Evolutionary conservation across 1,284 basidiomycete species (phyloP).

Genomic region (Apiotrichum veenhuisii): DNA sequence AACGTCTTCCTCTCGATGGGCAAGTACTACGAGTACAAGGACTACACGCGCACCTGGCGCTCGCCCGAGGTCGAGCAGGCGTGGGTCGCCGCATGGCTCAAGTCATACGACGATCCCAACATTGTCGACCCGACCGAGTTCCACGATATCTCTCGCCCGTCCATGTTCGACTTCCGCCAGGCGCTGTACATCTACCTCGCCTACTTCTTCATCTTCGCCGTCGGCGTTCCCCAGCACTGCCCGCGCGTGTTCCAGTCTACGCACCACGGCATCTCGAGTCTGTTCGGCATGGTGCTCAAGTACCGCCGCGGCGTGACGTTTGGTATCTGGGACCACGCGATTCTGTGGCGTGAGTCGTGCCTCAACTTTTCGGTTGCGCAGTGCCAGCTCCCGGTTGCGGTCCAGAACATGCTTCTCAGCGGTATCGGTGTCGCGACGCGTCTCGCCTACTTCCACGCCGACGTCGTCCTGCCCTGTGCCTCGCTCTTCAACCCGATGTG

Average conservation of each 20-base stretch:
- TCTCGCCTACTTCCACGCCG: conserved; percentile 14
- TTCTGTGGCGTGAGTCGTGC: conserved; percentile 14
- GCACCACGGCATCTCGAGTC: conserved; percentile 10
- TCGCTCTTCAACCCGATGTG: conserved; percentile 16
- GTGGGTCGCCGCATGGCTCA: conserved; percentile 12
- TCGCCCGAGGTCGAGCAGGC: conserved; percentile 10
- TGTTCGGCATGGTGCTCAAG: conserved; percentile 17
- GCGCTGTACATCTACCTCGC: conserved; percentile 14
- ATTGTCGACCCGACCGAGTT: conserved; percentile 6
- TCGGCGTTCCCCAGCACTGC: conserved; percentile 10
- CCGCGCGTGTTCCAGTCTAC: conserved; percentile 16
- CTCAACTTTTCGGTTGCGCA: conserved; percentile 15
- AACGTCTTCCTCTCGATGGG: conserved; percentile 14
- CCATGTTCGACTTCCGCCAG: conserved; percentile 13
- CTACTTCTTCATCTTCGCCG: conserved; percentile 17
- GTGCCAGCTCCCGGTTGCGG: conserved; percentile 10
- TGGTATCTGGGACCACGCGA: conserved; percentile 17
- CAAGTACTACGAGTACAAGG: conserved; percentile 14
- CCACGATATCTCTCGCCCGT: conserved; percentile 10
- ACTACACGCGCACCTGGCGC: conserved; percentile 12
- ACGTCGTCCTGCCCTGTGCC: conserved; percentile 14
- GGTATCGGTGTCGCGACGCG: conserved; percentile 12
- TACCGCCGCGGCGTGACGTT: conserved; percentile 13
- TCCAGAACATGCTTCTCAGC: conserved; percentile 12
- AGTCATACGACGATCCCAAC: conserved; percentile 11